Evolutionary conservation across 257 asterid genomes (phyloP).

Genomic region (Solanum paucissectum): DNA sequence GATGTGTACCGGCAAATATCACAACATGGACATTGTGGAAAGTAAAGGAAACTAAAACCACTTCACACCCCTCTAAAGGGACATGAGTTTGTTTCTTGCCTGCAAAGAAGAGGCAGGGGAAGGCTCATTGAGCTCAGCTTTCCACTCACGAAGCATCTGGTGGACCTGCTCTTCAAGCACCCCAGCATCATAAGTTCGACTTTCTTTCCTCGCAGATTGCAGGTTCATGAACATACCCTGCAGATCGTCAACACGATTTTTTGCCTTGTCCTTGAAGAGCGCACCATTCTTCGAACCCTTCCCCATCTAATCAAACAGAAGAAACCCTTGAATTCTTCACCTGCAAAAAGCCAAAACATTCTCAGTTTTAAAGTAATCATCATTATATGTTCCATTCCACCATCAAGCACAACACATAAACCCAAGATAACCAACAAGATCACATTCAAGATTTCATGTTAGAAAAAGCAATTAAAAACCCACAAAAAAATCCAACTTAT

Average conservation of each 20-base stretch:
- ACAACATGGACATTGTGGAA: background rate
- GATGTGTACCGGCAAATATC: background rate
- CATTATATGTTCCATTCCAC: background rate
- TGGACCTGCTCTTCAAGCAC: slow-evolving; percentile 95
- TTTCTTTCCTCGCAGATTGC: slow-evolving; percentile 87
- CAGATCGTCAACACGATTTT: slow-evolving; percentile 90
- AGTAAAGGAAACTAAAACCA: background rate
- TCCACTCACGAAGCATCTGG: slow-evolving; percentile 98
- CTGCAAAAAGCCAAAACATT: slow-evolving; percentile 14
- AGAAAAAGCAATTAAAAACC: background rate
- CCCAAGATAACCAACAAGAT: background rate
- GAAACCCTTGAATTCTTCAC: slow-evolving; percentile 13
- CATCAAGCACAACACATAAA: background rate
- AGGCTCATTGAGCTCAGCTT: slow-evolving; percentile 82
- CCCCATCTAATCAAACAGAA: slow-evolving; percentile 40
- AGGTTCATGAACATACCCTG: slow-evolving; percentile 83
- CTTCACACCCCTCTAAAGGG: background rate
- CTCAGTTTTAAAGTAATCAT: background rate
- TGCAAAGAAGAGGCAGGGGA: slow-evolving; percentile 97
- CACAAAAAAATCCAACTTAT: background rate
- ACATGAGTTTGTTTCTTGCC: slow-evolving; percentile 20
- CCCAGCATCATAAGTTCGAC: slow-evolving; percentile 63
- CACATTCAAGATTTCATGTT: background rate
- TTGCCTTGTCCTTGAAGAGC: slow-evolving; percentile 88
- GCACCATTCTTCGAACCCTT: slow-evolving; percentile 75